Percentiles rank a stretch among this genome's conserved stretches.
Evolutionary conservation across 2,329 filamentous ascomycete species (phyloP).

Genomic region (Ceratocystis harringtonii): DNA sequence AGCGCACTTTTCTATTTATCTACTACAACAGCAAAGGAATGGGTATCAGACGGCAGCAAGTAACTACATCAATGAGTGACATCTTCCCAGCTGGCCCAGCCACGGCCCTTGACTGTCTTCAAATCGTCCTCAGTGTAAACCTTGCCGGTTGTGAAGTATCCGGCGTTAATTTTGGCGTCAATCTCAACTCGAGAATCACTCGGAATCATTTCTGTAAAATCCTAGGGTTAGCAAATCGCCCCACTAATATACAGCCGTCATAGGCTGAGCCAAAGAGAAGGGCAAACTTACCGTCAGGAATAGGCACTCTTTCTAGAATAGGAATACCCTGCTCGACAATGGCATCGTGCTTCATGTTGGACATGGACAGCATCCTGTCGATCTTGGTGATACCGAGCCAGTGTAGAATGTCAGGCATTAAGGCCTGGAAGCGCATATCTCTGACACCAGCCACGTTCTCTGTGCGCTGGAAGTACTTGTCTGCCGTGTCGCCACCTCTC

Average conservation of each 20-base stretch:
- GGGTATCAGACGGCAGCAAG: constrained; percentile 7
- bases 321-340: constrained; percentile 58
- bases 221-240: too few species aligned
- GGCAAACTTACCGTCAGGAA: constrained; percentile 15
- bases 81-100: constrained; percentile 49
- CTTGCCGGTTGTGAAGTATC: constrained; percentile 75
- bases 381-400: constrained; percentile 99
- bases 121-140: constrained; percentile 79
- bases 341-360: constrained; percentile 78
- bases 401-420: constrained; percentile 96
- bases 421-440: constrained; percentile 90
- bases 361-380: constrained; percentile 93
- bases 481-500: constrained; percentile 62
- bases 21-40: constrained; percentile 4
- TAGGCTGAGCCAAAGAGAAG: neutral
- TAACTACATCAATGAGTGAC: constrained; percentile 24
- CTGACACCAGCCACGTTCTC: constrained; percentile 97
- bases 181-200: constrained; percentile 95
- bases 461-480: constrained; percentile 92
- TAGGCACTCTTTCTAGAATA: constrained; percentile 16
- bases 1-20: neutral
- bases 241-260: too few species aligned
- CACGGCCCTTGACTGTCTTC: constrained; percentile 68
- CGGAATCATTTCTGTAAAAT: constrained; percentile 62
- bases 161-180: constrained; percentile 91